These are phyloP conservation scores for Hypomontagnella submonticulosa DNA, from an alignment of 495 filamentous ascomycete genomes.

Conservation along the genomic window DNA sequence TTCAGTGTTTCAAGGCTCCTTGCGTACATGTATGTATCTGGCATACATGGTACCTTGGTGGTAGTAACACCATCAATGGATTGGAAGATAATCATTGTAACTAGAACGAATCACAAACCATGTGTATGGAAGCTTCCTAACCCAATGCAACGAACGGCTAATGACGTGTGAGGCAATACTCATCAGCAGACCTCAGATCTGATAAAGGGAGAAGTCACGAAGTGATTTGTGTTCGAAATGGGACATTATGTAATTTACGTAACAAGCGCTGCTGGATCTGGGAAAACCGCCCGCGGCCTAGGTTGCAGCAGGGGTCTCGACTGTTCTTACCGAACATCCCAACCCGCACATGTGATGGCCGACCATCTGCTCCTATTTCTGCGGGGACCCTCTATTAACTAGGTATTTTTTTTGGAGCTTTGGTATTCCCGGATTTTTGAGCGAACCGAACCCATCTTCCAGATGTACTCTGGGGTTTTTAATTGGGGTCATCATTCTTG, in stretches of 20 bases:
- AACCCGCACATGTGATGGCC: slow-evolving; percentile 37
- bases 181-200: slow-evolving; percentile 24
- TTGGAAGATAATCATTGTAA: too few species aligned
- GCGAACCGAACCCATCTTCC: slow-evolving; percentile 13
- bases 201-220: not conserved
- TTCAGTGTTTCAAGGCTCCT: too few species aligned
- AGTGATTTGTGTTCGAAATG: slow-evolving; percentile 41
- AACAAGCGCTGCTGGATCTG: slow-evolving; percentile 32
- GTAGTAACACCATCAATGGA: too few species aligned
- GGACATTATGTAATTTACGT: slow-evolving; percentile 4
- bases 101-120: too few species aligned
- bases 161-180: slow-evolving; percentile 33
- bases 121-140: not conserved
- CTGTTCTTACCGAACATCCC: slow-evolving; percentile 39
- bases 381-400: too few species aligned
- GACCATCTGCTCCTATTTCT: slow-evolving; percentile 27
- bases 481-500: not conserved
- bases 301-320: slow-evolving; percentile 21
- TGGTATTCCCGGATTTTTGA: slow-evolving; percentile 17
- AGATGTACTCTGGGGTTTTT: slow-evolving; percentile 15
- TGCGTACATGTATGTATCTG: too few species aligned
- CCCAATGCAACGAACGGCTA: slow-evolving; percentile 11
- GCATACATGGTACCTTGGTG: too few species aligned
- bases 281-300: slow-evolving; percentile 23
- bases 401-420: slow-evolving; percentile 16